phyloP scores from a whole-genome alignment of 805 yeast species.

The Metschnikowia shivogae region DNA sequence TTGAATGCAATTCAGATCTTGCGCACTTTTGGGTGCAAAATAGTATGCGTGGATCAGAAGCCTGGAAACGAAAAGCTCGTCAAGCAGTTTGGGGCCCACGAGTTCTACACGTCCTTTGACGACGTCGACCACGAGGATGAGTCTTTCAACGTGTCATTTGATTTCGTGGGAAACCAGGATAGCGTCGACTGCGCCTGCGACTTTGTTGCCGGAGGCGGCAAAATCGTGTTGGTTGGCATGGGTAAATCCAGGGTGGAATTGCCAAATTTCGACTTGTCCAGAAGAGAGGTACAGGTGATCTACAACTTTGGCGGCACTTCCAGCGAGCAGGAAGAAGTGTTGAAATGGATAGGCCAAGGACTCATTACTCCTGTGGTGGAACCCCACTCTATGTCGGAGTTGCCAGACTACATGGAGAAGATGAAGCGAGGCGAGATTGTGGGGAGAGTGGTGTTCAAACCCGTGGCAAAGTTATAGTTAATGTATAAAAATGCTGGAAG shows the following conservation, averaged over 20 bases:
- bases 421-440: slow-evolving; percentile 35
- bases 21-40: slow-evolving; percentile 27
- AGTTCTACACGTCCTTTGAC: slow-evolving; percentile 31
- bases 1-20: slow-evolving; percentile 41
- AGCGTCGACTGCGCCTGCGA: slow-evolving; percentile 24
- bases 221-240: slow-evolving; percentile 41
- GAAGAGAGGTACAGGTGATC: slow-evolving; percentile 37
- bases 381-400: slow-evolving; percentile 27
- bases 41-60: slow-evolving; percentile 31
- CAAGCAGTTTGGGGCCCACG: slow-evolving; percentile 37
- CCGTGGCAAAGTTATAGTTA: slow-evolving; percentile 8
- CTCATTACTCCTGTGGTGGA: slow-evolving; percentile 34
- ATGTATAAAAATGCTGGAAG: background rate
- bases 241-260: slow-evolving; percentile 30
- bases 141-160: slow-evolving; percentile 35
- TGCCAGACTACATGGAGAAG: slow-evolving; percentile 33
- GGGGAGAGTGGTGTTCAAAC: slow-evolving; percentile 41
- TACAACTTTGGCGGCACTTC: slow-evolving; percentile 45
- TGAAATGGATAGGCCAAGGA: slow-evolving; percentile 40
- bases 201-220: slow-evolving; percentile 35
- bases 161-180: slow-evolving; percentile 35
- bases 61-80: slow-evolving; percentile 22
- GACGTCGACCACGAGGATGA: slow-evolving; percentile 23
- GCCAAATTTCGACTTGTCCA: slow-evolving; percentile 33
- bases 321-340: slow-evolving; percentile 38